Base-by-base conservation (phyloP, 208 protist genomes). In the Acanthamoeba polyphaga region DNA sequence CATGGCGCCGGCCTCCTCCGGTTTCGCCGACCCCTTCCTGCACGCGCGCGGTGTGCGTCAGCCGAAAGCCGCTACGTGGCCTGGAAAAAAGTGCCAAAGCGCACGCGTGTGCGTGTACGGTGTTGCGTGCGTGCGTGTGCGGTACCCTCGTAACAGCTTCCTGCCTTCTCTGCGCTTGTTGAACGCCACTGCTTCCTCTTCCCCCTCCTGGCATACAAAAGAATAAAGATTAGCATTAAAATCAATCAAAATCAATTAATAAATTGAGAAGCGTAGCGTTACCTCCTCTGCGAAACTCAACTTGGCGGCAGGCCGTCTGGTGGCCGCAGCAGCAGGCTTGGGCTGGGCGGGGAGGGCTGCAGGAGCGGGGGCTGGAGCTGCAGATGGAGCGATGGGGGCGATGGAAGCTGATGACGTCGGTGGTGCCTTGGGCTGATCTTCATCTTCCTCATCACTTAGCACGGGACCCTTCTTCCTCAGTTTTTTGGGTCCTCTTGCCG, bases 401-500 rank as follows among this genome's bases (percentile, higher is more conserved):
- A 5, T 84, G 2, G 66, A 12, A 15, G 38, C 38, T 38, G 38
- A 38, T 38, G 38, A 38, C 3, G 38, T 38, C 38, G 24, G 27
- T 43, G 24, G 8, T 2, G 19, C 24, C 46, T 51, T 29, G 8
- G 7, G 19, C 24, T 51, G 9, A 15, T 32, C 80, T 9, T 43
- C 80, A 5, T 92, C 87, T 24, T 92, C 87, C 7, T 92, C 87
- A 74, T 92, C 87, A 19, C 87, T 92, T 0, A 92, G 7, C 10
- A 55, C 87, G 19, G 87, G 87, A 70, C 87, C 87, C 87, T 92
- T 92, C 66, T n/a, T 68, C 22, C 66, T 43, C 5, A 92, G 74
- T 51, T 76, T 92, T 51, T 55, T 92, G n/a, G 58, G 58, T 3
- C 66, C 66, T 78, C 58, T 34, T 6, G 87, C 62, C 10, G 87